Conservation (phyloP, 2,329 filamentous ascomycete genomes). For the Paecilomyces sp. region DNA sequence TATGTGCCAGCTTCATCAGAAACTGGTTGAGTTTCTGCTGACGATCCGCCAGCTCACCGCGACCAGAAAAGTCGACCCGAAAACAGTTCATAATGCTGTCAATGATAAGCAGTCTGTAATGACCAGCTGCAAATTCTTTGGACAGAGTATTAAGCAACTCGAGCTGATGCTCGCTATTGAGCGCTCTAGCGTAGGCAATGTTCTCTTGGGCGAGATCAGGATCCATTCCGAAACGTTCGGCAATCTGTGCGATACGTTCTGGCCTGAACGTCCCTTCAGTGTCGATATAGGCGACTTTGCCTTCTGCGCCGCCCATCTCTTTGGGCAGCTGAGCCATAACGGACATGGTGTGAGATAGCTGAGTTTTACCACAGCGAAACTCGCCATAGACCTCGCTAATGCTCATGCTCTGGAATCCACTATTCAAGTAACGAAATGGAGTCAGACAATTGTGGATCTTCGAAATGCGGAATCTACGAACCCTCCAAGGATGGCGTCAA, state of each 20-base stretch:
- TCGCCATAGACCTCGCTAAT: slow-evolving; percentile 50
- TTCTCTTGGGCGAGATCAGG: slow-evolving; percentile 56
- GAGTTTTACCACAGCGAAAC: slow-evolving; percentile 58
- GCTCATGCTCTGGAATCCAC: slow-evolving; percentile 63
- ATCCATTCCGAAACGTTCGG: slow-evolving; percentile 58
- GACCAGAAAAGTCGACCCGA: slow-evolving; percentile 59
- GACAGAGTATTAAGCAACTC: slow-evolving; percentile 57
- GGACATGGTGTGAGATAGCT: slow-evolving; percentile 62
- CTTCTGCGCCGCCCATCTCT: slow-evolving; percentile 59
- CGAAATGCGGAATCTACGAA: slow-evolving; percentile 18
- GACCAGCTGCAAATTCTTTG: slow-evolving; percentile 54
- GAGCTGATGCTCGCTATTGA: slow-evolving; percentile 61
- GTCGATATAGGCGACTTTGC: slow-evolving; percentile 64
- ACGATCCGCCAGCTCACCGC: slow-evolving; percentile 60
- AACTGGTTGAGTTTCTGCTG: slow-evolving; percentile 63
- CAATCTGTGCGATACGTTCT: slow-evolving; percentile 60
- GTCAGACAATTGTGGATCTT: neutral
- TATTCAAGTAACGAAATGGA: slow-evolving; percentile 17
- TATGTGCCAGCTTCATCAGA: slow-evolving; percentile 55
- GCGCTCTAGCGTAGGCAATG: slow-evolving; percentile 57
- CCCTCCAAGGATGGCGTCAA: slow-evolving; percentile 59
- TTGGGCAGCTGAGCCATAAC: slow-evolving; percentile 52
- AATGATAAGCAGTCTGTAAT: slow-evolving; percentile 60
- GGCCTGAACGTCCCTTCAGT: slow-evolving; percentile 61
- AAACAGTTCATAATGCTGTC: slow-evolving; percentile 67